These are phyloP conservation scores for Theobroma cacao DNA, from an alignment of 345 rosid genomes.

Conservation along the genomic window DNA sequence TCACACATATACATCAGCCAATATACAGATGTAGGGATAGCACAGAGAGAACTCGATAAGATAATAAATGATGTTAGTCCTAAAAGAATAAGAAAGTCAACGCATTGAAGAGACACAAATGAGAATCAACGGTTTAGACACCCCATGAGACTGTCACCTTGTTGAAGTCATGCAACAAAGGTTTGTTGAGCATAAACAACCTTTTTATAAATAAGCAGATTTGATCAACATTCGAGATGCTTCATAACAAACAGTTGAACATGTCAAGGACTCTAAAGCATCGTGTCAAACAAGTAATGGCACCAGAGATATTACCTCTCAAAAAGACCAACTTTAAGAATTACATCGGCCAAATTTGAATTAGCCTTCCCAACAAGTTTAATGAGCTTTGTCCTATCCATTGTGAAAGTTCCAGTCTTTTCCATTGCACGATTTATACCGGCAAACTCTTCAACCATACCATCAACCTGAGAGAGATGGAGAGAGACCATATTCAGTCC, in stretches of 20 bases:
- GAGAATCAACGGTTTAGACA: not conserved
- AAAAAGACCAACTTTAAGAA: slow-evolving; percentile 94
- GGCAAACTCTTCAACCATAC: slow-evolving; percentile 94
- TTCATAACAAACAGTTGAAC: not conserved
- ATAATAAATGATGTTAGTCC: not conserved
- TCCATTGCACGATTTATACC: slow-evolving; percentile 87
- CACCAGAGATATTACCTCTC: slow-evolving; percentile 54
- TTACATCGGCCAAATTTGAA: slow-evolving; percentile 90
- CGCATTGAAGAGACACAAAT: not conserved
- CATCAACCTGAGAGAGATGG: slow-evolving; percentile 61
- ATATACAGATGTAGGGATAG: not conserved
- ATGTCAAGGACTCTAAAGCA: not conserved
- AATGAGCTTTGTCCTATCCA: slow-evolving; percentile 86
- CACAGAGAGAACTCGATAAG: not conserved
- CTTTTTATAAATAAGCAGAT: not conserved
- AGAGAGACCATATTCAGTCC: not conserved
- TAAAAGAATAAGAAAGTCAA: not conserved
- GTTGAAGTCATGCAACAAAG: not conserved
- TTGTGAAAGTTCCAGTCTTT: slow-evolving; percentile 88
- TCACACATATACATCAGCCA: not conserved
- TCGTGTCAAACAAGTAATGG: not conserved
- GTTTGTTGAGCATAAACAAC: not conserved
- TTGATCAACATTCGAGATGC: not conserved
- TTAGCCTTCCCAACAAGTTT: slow-evolving; percentile 96
- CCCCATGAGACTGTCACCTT: not conserved